Evolutionary conservation across 2,329 filamentous ascomycete species (phyloP), one percentile per base, ranked within the genome.

Genomic region (Alternaria novae-zelandiae): DNA sequence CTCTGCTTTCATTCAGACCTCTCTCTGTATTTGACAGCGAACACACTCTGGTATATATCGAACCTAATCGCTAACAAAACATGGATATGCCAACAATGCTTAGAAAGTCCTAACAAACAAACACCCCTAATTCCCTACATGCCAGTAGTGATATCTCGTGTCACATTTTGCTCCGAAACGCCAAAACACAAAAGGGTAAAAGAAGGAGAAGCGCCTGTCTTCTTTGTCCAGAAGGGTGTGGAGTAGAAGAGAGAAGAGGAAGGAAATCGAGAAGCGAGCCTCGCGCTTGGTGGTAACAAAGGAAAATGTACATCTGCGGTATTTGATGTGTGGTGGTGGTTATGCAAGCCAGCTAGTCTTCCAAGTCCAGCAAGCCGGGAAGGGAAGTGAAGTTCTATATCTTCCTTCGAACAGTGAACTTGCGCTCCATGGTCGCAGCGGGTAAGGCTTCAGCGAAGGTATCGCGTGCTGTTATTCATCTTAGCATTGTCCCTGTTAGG

Each of bases 381-480:
- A 11, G 3, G 12, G 13, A 21, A 32, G n/a, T 12, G 17, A 5
- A n/a, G 25, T 2, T 11, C 28, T 66, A 81, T 15, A 81, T 80
- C 64, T 80, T 80, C 51, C 82, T 73, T 55, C 79, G 79, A 17
- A 84, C 75, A n/a, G 81, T 82, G 46, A 84, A 79, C 25, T 79
- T 79, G 46, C 80, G 77, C 54, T 75, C 72, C 36, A 78, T 76
- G 56, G 81, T 78, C 8, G 79, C 77, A 21, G 83, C 82, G 3
- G 83, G 83, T 11, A 85, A 77, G 12, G 82, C 81, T 58, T 80
- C 74, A 4, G 80, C 79, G 68, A 85, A 85, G 6, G 70, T 65
- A 66, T 85, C 82, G 57, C 83, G 80, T 50, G 82, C 83, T 85
- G 61, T 57, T 11, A 9, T 26, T 20, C 6, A 41, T 9, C n/a